Conservation (phyloP, 1,284 basidiomycete genomes). For the Cryptococcus sp. region DNA sequence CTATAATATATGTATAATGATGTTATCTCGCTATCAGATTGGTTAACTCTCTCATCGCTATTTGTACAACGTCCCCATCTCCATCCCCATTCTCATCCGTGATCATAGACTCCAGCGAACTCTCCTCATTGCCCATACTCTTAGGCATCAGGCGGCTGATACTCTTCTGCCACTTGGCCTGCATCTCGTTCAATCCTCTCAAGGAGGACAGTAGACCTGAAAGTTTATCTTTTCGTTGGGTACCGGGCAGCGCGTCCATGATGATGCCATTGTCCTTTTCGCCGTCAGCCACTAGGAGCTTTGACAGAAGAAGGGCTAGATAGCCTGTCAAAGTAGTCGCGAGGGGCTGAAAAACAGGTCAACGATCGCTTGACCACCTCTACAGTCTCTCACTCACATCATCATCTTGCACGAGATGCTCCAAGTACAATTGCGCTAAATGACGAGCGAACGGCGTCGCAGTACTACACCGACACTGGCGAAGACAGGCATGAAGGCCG, state of each 20-base stretch:
- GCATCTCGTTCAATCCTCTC: conserved; percentile 10
- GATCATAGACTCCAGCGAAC: conserved; percentile 3
- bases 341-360: conserved; percentile 2
- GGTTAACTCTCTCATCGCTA: conserved; percentile 10
- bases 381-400: conserved; percentile 12
- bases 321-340: conserved; percentile 17
- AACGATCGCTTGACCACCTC: too few relatives aligned
- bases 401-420: conserved; percentile 1
- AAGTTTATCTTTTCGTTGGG: conserved; percentile 7
- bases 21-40: neutral
- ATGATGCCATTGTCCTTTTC: neutral
- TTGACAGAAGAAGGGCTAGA: conserved; percentile 23
- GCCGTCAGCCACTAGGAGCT: conserved; percentile 5
- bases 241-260: conserved; percentile 11
- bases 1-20: too few relatives aligned
- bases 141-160: conserved; percentile 4
- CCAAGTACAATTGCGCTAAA: conserved; percentile 13
- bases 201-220: conserved; percentile 16
- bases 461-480: conserved; percentile 15
- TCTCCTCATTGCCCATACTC: conserved; percentile 1
- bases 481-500: conserved; percentile 14
- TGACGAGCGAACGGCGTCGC: conserved; percentile 9
- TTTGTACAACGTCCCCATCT: conserved; percentile 4
- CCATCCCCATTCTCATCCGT: neutral
- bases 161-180: conserved; percentile 11